phyloP scores from a whole-genome alignment of 257 asterid genomes.

The Scutellaria galericulata region DNA sequence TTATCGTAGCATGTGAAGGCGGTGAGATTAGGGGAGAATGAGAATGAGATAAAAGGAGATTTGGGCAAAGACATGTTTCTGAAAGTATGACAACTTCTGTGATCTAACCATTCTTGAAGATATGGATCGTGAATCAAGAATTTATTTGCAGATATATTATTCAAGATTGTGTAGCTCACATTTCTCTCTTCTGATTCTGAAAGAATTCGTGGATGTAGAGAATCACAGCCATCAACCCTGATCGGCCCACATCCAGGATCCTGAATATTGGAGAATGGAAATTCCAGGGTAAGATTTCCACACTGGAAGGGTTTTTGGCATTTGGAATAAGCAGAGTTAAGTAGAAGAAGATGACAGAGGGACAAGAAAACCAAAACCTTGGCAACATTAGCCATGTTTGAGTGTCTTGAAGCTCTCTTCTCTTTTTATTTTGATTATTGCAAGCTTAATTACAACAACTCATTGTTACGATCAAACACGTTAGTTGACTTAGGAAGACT shows the following conservation, averaged over 20 bases:
- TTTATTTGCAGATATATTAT: not conserved
- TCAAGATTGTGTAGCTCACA: not conserved
- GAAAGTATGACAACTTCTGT: not conserved
- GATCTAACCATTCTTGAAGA: not conserved
- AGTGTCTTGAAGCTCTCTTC: not conserved
- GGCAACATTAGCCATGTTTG: not conserved
- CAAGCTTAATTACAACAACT: not conserved
- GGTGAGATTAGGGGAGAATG: conserved; percentile 34
- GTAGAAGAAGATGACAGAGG: not conserved
- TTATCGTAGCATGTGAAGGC: conserved; percentile 22
- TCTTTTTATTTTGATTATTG: not conserved
- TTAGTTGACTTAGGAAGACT: not conserved
- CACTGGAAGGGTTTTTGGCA: conserved; percentile 34
- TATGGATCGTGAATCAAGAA: not conserved
- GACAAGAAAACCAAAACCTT: not conserved
- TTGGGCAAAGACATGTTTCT: not conserved
- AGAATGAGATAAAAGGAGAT: conserved; percentile 29
- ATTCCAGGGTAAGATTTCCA: conserved; percentile 14
- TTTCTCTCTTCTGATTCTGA: not conserved
- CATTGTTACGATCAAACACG: not conserved
- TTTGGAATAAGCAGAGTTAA: not conserved
- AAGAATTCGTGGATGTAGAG: conserved; percentile 28
- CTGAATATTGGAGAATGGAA: conserved; percentile 28
- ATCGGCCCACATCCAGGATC: conserved; percentile 39
- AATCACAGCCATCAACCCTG: conserved; percentile 3